Conservation (phyloP, 495 filamentous ascomycete genomes). For the Tuber borchii region DNA sequence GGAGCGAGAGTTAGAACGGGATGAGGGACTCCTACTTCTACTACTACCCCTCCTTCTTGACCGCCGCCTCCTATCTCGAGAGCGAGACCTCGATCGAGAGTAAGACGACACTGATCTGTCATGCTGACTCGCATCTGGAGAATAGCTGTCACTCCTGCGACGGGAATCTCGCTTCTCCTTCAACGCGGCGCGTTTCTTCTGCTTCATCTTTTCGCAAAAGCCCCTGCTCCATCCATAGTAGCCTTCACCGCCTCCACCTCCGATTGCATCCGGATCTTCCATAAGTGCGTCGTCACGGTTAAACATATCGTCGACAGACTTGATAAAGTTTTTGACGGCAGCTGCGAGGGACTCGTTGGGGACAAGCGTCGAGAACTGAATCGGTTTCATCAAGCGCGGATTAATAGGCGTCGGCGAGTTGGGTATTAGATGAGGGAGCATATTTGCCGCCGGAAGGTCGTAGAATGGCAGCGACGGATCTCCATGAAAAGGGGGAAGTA, state of each 20-base stretch:
- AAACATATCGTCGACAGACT: conserved; percentile 62
- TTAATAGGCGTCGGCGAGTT: conserved; percentile 69
- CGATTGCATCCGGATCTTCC: conserved; percentile 64
- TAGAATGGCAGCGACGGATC: conserved; percentile 70
- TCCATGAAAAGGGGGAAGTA: conserved; percentile 54
- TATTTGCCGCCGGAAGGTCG: conserved; percentile 77
- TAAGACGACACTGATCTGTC: background rate
- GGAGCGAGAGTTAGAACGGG: conserved; percentile 15
- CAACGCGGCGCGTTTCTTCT: conserved; percentile 46
- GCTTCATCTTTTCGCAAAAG: conserved; percentile 79
- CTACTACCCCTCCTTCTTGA: conserved; percentile 6
- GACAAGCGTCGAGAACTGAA: conserved; percentile 66
- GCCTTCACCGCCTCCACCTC: conserved; percentile 61
- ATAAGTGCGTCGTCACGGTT: conserved; percentile 41
- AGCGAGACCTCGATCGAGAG: conserved; percentile 6
- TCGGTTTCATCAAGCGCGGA: conserved; percentile 61
- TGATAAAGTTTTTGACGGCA: conserved; percentile 62
- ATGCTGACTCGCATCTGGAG: background rate
- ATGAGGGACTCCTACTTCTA: conserved; percentile 10
- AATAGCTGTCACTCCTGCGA: conserved; percentile 7
- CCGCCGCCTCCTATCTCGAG: background rate
- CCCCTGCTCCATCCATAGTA: conserved; percentile 81
- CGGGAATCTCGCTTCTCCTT: conserved; percentile 9
- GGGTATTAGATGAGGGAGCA: conserved; percentile 68
- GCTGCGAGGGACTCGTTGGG: conserved; percentile 58